Conservation (phyloP, 2,329 filamentous ascomycete species). For the Fusarium siculi region DNA sequence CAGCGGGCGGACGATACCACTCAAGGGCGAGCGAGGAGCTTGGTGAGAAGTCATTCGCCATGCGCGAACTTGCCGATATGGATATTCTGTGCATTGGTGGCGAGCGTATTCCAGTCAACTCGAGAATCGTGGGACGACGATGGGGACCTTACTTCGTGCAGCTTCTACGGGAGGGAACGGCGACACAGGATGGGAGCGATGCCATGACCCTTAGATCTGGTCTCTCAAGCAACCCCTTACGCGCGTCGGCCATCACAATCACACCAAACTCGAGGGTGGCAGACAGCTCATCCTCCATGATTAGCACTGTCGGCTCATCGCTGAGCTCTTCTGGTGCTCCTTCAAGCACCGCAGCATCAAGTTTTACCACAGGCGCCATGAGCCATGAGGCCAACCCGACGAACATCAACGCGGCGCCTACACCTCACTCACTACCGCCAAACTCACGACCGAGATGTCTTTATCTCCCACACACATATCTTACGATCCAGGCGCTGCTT, state of each 20-base stretch:
- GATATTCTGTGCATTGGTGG: conserved; percentile 92
- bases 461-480: conserved; percentile 90
- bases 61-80: conserved; percentile 95
- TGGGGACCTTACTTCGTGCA: conserved; percentile 98
- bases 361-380: conserved; percentile 51
- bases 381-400: conserved; percentile 53
- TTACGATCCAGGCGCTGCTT: conserved; percentile 89
- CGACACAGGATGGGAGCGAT: conserved; percentile 77
- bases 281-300: conserved; percentile 59
- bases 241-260: conserved; percentile 87
- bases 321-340: conserved; percentile 51
- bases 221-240: conserved; percentile 65
- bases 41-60: conserved; percentile 79
- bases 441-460: conserved; percentile 82
- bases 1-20: conserved; percentile 79
- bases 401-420: conserved; percentile 65
- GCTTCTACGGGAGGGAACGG: conserved; percentile 82
- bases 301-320: conserved; percentile 57
- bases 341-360: conserved; percentile 58
- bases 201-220: conserved; percentile 78
- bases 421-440: conserved; percentile 66
- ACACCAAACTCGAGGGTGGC: conserved; percentile 71
- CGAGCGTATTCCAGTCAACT: conserved; percentile 93
- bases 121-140: conserved; percentile 83
- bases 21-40: conserved; percentile 85